Percentiles rank a stretch among this genome's conserved stretches.
phyloP scores from a whole-genome alignment of 176 grass and related monocot genomes.

The Areca catechu region DNA sequence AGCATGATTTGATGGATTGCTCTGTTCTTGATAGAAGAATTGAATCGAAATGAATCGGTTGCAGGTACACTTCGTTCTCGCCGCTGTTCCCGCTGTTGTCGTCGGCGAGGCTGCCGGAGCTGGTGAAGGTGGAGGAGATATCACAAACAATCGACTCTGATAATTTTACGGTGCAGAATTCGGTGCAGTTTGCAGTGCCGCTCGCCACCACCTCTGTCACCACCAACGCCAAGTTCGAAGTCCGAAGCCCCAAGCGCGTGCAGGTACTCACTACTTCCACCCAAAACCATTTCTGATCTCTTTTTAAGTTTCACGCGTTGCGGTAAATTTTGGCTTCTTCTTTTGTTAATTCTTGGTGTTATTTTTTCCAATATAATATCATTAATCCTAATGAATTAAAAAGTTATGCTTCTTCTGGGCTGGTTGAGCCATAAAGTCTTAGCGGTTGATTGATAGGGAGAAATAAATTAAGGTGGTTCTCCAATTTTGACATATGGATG shows the following conservation, averaged over 20 bases:
- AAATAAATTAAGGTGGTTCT: no score
- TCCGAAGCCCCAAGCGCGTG: slow-evolving; percentile 85
- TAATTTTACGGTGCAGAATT: slow-evolving; percentile 87
- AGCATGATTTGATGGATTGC: neutral
- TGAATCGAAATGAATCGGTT: neutral
- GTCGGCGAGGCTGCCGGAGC: slow-evolving; percentile 48
- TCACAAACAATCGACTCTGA: slow-evolving; percentile 87
- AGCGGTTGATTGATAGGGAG: no score
- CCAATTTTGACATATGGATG: no score
- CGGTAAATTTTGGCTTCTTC: no score
- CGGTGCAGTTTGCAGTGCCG: slow-evolving; percentile 66
- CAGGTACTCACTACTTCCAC: slow-evolving; percentile 32
- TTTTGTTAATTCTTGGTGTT: no score
- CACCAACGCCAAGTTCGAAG: slow-evolving; percentile 94
- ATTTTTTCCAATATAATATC: no score
- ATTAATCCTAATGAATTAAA: no score
- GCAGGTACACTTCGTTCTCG: slow-evolving; percentile 86
- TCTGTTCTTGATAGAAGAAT: no score
- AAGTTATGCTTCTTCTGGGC: no score
- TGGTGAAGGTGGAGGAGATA: slow-evolving; percentile 89
- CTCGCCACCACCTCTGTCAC: slow-evolving; percentile 57
- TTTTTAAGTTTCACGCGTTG: no score
- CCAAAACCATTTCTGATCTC: no score
- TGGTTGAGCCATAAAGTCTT: no score
- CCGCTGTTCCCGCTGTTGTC: slow-evolving; percentile 55